Evolutionary conservation across 495 filamentous ascomycete genomes (phyloP).

Genomic region (Articulospora tetracladia): DNA sequence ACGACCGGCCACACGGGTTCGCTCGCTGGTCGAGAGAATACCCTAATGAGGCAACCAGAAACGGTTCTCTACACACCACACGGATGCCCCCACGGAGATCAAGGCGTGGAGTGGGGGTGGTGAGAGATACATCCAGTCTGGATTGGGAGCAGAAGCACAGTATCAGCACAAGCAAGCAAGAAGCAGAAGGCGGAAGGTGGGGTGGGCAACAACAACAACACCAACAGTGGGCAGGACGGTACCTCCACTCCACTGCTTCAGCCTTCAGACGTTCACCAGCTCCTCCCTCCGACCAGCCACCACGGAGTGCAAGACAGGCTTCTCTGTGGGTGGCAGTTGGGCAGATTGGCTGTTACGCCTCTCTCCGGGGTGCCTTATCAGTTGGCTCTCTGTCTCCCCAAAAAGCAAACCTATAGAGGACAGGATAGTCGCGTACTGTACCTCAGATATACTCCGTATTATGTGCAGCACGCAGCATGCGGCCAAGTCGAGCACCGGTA

Average conservation of each 20-base stretch:
- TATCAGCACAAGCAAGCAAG: no score
- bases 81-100: not conserved
- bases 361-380: not conserved
- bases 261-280: no score
- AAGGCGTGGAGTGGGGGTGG: not conserved
- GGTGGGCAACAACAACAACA: no score
- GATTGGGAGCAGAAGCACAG: not conserved
- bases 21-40: not conserved
- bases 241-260: no score
- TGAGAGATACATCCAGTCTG: no score
- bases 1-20: not conserved
- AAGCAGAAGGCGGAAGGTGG: no score
- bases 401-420: no score
- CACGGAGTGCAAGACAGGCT: not conserved
- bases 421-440: no score
- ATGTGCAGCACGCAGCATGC: not conserved
- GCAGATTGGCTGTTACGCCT: not conserved
- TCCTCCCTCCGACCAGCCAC: not conserved
- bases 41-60: not conserved
- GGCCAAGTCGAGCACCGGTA: not conserved
- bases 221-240: no score
- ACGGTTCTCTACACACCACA: not conserved
- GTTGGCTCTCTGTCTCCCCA: no score
- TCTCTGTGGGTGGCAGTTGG: not conserved
- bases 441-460: not conserved